Percentiles rank a stretch among this genome's conserved stretches.
These are phyloP conservation scores for Kockiozyma suomiensis DNA, from an alignment of 805 yeast genomes.

Conservation along the genomic window DNA sequence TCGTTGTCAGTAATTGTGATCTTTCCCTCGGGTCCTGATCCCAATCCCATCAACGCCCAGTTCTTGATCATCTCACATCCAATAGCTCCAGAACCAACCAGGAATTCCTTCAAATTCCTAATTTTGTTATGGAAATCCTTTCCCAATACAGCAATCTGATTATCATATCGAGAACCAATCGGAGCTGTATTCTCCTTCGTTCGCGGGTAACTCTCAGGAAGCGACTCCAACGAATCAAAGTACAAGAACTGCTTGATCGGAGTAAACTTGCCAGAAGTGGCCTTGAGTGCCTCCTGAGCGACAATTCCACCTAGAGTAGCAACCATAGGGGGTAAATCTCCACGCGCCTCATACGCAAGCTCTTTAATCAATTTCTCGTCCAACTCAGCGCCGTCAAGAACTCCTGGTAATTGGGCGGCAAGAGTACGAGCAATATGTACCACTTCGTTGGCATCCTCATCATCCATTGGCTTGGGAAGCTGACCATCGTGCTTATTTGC, in stretches of 20 bases:
- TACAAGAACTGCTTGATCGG: slow-evolving; percentile 91
- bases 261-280: slow-evolving; percentile 91
- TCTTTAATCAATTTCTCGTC: slow-evolving; percentile 69
- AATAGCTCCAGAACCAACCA: slow-evolving; percentile 98
- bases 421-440: slow-evolving; percentile 62
- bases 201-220: slow-evolving; percentile 62
- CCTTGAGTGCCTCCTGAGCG: slow-evolving; percentile 96
- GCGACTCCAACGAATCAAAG: slow-evolving; percentile 90
- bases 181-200: slow-evolving; percentile 74
- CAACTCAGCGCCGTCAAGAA: slow-evolving; percentile 58
- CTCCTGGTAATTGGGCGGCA: slow-evolving; percentile 57
- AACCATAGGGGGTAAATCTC: slow-evolving; percentile 86
- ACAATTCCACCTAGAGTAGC: slow-evolving; percentile 92
- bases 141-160: slow-evolving; percentile 95
- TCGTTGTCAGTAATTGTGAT: slow-evolving; percentile 90
- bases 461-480: slow-evolving; percentile 77
- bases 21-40: slow-evolving; percentile 85
- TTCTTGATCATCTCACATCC: slow-evolving; percentile 98
- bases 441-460: slow-evolving; percentile 71
- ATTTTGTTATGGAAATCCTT: slow-evolving; percentile 69
- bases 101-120: slow-evolving; percentile 77
- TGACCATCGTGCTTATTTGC: slow-evolving; percentile 59
- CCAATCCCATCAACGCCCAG: slow-evolving; percentile 97
- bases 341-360: slow-evolving; percentile 81
- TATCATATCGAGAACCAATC: slow-evolving; percentile 80